Evolutionary conservation across 257 asterid species (phyloP), one percentile per base, ranked within the genome.

Genomic region (Nicotiana paniculata): DNA sequence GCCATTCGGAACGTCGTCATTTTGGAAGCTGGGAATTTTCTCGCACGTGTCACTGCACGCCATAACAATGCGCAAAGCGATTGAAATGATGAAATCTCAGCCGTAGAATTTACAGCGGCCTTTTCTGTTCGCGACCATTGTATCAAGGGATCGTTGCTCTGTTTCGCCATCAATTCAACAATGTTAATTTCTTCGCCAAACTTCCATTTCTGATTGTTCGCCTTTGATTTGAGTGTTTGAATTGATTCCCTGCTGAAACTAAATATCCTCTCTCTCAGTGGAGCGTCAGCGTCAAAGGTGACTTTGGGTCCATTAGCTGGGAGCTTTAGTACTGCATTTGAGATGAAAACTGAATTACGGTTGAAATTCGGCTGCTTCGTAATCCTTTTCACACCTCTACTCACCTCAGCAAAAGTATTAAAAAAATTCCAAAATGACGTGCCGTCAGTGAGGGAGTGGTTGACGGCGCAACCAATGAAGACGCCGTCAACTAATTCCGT

Each of bases 341-440:
- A 92, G 74, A 92, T 87, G 68, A 94, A 35, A 24, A 90, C 61
- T 3, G 97, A 94, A 5, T 90, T 87, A 2, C 97, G 90, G 87
- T 90, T 80, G 59, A 92, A 90, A 66, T 94, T 95, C 16, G 97
- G 93, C 5, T 35, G 18, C 91, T 81, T 81, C 30, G 90, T 83
- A 72, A 91, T 81, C 86, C 85, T 65, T 70, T 85, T 84, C 53
- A 82, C 81, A 1, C 92, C 94, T 65, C 91, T 87, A 35, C 87
- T 82, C 10, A 87, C 62, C 79, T 91, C 95, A 30, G 97, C 93
- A 43, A 91, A 91, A 24, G 89, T 86, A 32, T 93, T 93, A 53
- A 93, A 91, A 68, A 91, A 93, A 12, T 93, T 89, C 93, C 94
- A 93, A 70, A 91, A 85, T 4, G 95, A 93, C 0, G 95, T 93